Percentiles rank a stretch among this genome's conserved stretches.
phyloP scores from a whole-genome alignment of 139 green algal genomes.

The Gonium pectorale region DNA sequence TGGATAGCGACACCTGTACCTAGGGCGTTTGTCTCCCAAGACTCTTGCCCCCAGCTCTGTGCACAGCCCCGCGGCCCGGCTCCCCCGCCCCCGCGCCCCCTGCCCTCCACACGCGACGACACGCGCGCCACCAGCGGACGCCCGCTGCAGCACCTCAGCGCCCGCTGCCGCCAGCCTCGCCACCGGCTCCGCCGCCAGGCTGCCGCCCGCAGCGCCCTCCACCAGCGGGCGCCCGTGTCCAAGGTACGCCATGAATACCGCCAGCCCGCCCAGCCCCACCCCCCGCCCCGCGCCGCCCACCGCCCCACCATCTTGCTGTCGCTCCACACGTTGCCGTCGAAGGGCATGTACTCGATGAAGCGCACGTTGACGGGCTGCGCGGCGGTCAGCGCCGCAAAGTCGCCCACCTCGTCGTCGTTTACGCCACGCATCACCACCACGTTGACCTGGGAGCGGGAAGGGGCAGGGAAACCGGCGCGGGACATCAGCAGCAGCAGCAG shows the following conservation, averaged over 20 bases:
- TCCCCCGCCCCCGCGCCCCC: too few relatives aligned
- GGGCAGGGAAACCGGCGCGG: not conserved
- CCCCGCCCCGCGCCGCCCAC: not conserved
- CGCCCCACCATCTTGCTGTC: slow-evolving; percentile 84
- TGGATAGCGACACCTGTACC: too few relatives aligned
- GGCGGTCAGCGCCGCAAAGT: slow-evolving; percentile 95
- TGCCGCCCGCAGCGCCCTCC: too few relatives aligned
- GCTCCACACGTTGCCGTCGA: slow-evolving; percentile 97
- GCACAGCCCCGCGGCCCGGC: too few relatives aligned
- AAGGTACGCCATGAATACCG: not conserved
- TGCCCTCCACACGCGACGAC: too few relatives aligned
- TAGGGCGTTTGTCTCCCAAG: too few relatives aligned
- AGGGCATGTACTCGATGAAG: slow-evolving; percentile 99
- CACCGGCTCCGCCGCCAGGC: too few relatives aligned
- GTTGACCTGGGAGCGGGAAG: slow-evolving; percentile 87
- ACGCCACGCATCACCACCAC: slow-evolving; percentile 96
- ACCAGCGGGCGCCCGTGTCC: too few relatives aligned
- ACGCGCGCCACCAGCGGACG: too few relatives aligned
- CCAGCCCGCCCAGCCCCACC: not conserved
- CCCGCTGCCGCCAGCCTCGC: too few relatives aligned
- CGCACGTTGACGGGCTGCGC: slow-evolving; percentile 93
- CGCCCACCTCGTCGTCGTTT: slow-evolving; percentile 97
- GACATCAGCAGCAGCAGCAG: not conserved
- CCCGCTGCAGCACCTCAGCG: too few relatives aligned
- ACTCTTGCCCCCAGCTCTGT: too few relatives aligned